Evolutionary conservation across 1,139 yeast species (phyloP).

Genomic region (Pichia sp.): DNA sequence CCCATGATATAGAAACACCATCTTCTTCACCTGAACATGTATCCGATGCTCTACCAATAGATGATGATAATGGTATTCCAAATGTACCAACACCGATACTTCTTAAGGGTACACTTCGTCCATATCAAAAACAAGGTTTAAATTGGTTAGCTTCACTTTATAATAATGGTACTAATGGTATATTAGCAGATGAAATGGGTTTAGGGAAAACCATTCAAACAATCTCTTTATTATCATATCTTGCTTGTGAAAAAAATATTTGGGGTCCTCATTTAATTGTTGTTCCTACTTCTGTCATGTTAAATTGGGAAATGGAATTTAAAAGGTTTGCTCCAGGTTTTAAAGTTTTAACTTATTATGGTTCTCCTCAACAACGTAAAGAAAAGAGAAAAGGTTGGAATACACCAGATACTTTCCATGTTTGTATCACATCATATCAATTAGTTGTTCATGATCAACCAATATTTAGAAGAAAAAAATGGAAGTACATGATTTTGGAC

Average conservation of each 20-base stretch:
- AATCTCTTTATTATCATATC: constrained; percentile 73
- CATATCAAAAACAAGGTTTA: constrained; percentile 91
- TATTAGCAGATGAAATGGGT: constrained; percentile 98
- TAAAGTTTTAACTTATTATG: constrained; percentile 91
- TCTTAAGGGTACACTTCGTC: constrained; percentile 79
- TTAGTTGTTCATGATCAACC: constrained; percentile 94
- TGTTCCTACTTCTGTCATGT: constrained; percentile 97
- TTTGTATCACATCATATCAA: constrained; percentile 94
- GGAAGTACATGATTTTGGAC: constrained; percentile 96
- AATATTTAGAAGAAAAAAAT: constrained; percentile 81
- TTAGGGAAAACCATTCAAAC: constrained; percentile 93
- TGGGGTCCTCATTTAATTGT: constrained; percentile 99
- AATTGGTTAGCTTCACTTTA: constrained; percentile 96
- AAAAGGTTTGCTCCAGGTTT: constrained; percentile 98
- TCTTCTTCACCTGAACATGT: constrained; percentile 25
- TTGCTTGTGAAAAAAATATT: constrained; percentile 87
- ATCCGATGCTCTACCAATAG: constrained; percentile 14
- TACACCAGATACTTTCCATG: constrained; percentile 91
- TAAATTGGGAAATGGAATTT: constrained; percentile 99
- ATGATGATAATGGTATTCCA: constrained; percentile 37
- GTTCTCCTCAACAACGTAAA: constrained; percentile 96
- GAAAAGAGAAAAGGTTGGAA: constrained; percentile 98
- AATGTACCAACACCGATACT: constrained; percentile 67
- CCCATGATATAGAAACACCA: constrained; percentile 19
- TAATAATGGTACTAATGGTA: constrained; percentile 90